phyloP scores from a whole-genome alignment of 495 filamentous ascomycete genomes.

The Letharia columbiana region DNA sequence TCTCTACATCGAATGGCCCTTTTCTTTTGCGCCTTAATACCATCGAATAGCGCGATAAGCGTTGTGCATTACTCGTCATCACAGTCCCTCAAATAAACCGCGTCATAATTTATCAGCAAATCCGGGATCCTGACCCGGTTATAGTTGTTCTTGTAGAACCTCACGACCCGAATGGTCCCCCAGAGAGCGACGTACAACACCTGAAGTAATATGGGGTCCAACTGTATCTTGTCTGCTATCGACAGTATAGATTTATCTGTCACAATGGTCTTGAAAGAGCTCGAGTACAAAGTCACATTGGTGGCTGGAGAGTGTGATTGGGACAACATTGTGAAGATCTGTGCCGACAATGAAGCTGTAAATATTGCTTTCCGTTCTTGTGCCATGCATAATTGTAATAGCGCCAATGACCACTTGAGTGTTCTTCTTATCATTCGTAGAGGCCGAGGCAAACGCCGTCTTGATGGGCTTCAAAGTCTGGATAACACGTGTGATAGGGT shows the following conservation, averaged over 20 bases:
- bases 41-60: too few species aligned
- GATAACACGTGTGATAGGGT: neutral
- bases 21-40: too few species aligned
- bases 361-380: neutral
- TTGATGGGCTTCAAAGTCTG: neutral
- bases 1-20: too few species aligned
- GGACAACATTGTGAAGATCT: neutral
- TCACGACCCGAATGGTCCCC: neutral
- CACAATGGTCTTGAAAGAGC: neutral
- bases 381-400: neutral
- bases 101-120: neutral
- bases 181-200: constrained; percentile 4
- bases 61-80: neutral
- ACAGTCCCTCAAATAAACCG: constrained; percentile 3
- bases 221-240: neutral
- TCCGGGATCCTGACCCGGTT: neutral
- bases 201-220: neutral
- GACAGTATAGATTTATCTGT: neutral
- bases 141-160: neutral
- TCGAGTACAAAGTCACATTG: constrained; percentile 1
- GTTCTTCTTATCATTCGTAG: neutral
- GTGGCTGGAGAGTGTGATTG: neutral
- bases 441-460: neutral
- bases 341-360: neutral
- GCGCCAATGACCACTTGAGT: neutral